A percentile compares a stretch with the other conserved stretches of the same genome.
phyloP scores from a whole-genome alignment of 2,329 filamentous ascomycete species.

The Trichoderma oligosporum region DNA sequence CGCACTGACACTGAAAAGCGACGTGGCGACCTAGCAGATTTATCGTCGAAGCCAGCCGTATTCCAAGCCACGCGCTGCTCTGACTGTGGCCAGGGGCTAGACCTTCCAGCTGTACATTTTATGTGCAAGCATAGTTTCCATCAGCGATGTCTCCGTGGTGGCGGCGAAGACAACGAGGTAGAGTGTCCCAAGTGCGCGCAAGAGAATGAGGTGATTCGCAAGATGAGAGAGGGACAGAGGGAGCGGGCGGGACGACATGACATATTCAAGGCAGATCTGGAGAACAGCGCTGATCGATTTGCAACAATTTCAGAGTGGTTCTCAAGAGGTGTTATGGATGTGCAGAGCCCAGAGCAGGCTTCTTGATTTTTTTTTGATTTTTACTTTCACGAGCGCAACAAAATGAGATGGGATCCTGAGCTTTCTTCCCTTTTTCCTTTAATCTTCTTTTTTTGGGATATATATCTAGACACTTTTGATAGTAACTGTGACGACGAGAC shows the following conservation, averaged over 20 bases:
- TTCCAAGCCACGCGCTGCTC: constrained; percentile 90
- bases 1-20: constrained; percentile 78
- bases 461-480: constrained; percentile 4
- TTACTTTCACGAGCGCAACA: neutral
- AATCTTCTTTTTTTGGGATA: neutral
- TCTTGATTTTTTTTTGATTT: constrained; percentile 15
- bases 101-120: constrained; percentile 91
- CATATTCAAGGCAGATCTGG: constrained; percentile 77
- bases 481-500: neutral
- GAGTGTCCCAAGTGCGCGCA: constrained; percentile 85
- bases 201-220: constrained; percentile 82
- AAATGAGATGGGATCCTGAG: neutral
- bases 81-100: constrained; percentile 72
- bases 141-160: constrained; percentile 69
- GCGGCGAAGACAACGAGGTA: constrained; percentile 54
- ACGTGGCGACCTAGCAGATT: constrained; percentile 70
- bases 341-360: constrained; percentile 34
- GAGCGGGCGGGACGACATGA: constrained; percentile 86
- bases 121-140: constrained; percentile 97
- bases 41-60: constrained; percentile 75
- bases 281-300: constrained; percentile 75
- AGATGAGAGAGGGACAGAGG: constrained; percentile 79
- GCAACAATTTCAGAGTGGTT: constrained; percentile 94
- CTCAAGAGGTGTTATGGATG: constrained; percentile 82
- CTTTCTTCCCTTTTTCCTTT: neutral